phyloP scores from a whole-genome alignment of 2,329 filamentous ascomycete genomes.

The Cytospora leucostoma region DNA sequence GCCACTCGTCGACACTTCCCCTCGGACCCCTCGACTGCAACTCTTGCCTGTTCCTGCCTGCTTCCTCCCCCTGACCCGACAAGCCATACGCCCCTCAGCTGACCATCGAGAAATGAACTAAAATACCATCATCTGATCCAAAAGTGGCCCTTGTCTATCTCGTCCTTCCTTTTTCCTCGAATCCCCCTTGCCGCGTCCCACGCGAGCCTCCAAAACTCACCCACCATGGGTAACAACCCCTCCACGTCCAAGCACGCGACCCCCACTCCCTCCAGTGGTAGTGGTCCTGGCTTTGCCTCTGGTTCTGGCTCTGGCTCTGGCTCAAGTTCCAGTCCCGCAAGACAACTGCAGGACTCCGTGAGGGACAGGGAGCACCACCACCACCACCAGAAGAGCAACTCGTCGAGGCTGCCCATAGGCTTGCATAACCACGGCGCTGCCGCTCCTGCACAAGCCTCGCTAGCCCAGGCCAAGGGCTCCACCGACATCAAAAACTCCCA shows the following conservation, averaged over 20 bases:
- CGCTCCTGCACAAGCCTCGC: constrained; percentile 63
- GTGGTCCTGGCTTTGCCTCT: not conserved
- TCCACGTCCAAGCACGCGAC: constrained; percentile 32
- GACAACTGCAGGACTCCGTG: constrained; percentile 26
- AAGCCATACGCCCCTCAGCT: constrained; percentile 12
- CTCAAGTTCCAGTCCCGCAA: constrained; percentile 25
- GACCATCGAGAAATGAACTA: constrained; percentile 18
- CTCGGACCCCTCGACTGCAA: constrained; percentile 1
- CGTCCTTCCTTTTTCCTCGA: constrained; percentile 15
- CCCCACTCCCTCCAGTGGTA: constrained; percentile 32
- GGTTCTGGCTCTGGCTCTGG: not conserved
- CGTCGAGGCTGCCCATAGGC: constrained; percentile 52
- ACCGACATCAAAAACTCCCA: constrained; percentile 49
- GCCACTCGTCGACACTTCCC: not conserved
- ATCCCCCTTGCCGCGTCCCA: constrained; percentile 20
- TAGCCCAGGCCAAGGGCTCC: constrained; percentile 61
- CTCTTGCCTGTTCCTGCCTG: constrained; percentile 6
- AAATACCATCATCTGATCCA: constrained; percentile 22
- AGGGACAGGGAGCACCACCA: constrained; percentile 15
- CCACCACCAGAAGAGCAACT: constrained; percentile 44
- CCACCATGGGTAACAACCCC: constrained; percentile 24
- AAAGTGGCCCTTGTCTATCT: constrained; percentile 21
- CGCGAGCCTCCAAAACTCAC: constrained; percentile 17
- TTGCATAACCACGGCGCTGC: constrained; percentile 58
- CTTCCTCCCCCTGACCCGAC: constrained; percentile 15